Base-by-base conservation (phyloP, 805 yeast genomes). In the Candida piceae region DNA sequence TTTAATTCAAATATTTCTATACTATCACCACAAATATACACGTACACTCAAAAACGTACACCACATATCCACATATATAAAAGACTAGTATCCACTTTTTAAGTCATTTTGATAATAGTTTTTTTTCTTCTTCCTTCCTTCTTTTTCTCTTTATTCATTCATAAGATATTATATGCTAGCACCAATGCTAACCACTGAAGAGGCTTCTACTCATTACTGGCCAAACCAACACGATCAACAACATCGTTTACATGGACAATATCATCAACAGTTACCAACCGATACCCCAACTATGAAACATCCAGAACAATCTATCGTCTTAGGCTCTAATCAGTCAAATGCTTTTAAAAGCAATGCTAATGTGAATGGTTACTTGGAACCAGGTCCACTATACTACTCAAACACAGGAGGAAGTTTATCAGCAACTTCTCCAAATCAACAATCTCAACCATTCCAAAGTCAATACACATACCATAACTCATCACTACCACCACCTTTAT, bases 141-240 rank as follows among this genome's bases (percentile, higher is more conserved):
- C 23, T 10, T n/a, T n/a, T n/a, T n/a, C n/a, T n/a, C n/a, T n/a
- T n/a, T n/a, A n/a, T n/a, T n/a, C n/a, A n/a, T n/a, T n/a, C n/a
- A n/a, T n/a, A n/a, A n/a, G n/a, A n/a, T n/a, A n/a, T n/a, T n/a
- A n/a, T 21, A 24, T 24, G 26, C 26, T 24, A 9, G 9, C 26
- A 9, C 6, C 13, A 72, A 44, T 44, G 48, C 41, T 40, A 30
- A 41, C 39, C 40, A 34, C 48, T 39, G 48, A 44, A 25, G 45
- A 40, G 19, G 38, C 37, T 23, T n/a, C 41, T 30, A 34, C 31
- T 19, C 43, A 42, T 18, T 37, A 40, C 33, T 44, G 48, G 48
- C 41, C 38, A 9, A 27, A 31, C 29, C 43, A 40, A 24, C 35
- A 38, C 24, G 48, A 44, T 16, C 45, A 40, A 20, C 37, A 36